Evolutionary conservation across 2,329 filamentous ascomycete species (phyloP).

Genomic region (Teratosphaeria epicoccoides): DNA sequence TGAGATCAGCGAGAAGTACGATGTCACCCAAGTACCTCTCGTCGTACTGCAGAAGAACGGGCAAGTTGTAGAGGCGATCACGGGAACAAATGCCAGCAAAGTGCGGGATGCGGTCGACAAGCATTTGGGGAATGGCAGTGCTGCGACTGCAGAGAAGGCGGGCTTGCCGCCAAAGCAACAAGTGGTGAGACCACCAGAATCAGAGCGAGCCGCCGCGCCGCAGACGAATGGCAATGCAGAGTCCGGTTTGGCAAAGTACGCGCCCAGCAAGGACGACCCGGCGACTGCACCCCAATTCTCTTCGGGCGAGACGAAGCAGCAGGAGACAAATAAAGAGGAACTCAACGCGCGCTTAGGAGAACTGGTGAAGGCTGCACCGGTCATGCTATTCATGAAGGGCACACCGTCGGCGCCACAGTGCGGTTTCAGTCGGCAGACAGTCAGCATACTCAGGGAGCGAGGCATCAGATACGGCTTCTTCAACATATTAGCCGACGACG

Average conservation of each 20-base stretch:
- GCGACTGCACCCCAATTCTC: conserved; percentile 38
- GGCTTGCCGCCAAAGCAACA: conserved; percentile 33
- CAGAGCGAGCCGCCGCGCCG: conserved; percentile 22
- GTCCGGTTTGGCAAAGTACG: conserved; percentile 34
- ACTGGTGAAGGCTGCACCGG: conserved; percentile 85
- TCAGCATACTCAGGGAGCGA: conserved; percentile 75
- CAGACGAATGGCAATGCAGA: conserved; percentile 17
- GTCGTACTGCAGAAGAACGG: conserved; percentile 71
- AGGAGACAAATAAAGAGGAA: conserved; percentile 59
- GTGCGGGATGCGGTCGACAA: conserved; percentile 78
- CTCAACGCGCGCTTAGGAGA: conserved; percentile 69
- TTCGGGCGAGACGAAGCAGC: conserved; percentile 27
- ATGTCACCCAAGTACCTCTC: conserved; percentile 89
- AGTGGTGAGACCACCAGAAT: conserved; percentile 35
- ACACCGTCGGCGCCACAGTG: conserved; percentile 79
- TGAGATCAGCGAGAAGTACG: conserved; percentile 83
- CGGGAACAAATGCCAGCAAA: conserved; percentile 78
- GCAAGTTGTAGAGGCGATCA: conserved; percentile 71
- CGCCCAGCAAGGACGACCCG: conserved; percentile 33
- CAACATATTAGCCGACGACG: conserved; percentile 95
- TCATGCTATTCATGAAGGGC: conserved; percentile 99
- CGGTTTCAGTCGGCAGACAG: conserved; percentile 85
- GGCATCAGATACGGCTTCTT: conserved; percentile 97
- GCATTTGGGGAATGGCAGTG: conserved; percentile 42
- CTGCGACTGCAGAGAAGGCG: conserved; percentile 25